Base-by-base conservation (phyloP, 2,329 filamentous ascomycete species). In the Apiospora koreana region DNA sequence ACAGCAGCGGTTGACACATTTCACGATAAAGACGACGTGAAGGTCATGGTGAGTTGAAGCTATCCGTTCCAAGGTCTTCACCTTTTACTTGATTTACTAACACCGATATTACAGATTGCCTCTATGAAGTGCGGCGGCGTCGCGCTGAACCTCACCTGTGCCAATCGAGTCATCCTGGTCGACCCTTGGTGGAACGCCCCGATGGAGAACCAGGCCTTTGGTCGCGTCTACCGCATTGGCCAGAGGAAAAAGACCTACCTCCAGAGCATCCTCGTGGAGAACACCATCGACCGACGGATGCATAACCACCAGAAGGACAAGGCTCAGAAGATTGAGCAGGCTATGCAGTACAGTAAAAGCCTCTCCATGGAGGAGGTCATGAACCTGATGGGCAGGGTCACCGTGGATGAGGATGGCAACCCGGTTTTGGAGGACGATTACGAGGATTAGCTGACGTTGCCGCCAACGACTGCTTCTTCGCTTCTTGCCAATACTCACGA, bases 181-280 rank as follows among this genome's bases (percentile, higher is more conserved):
- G 88, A 91, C 42, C 79, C 83, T 0, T 90, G 87, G 87, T 94
- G 89, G 88, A 93, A 93, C 70, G 79, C 79, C 1, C 82, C 85
- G 0, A 78, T 84, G 0, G 90, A 94, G 73, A 81, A 89, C n/a
- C 92, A 94, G 74, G 90, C 88, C 0, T 85, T 86, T 48, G 81
- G 81, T 1, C 86, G 92, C 0, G 87, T 93, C 0, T 87, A 87
- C 74, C 85, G 92, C 6, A 89, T 91, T 2, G 91, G 91, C 0
- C 93, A 95, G 72, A 72, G 76, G 0, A 87, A 90, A 54, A 81
- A 88, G 43, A 90, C 91, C 0, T 81, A 88, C 14, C 85, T 92
- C 70, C 84, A 88, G 0, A 84, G 89, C 0, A 83, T 94, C 43
- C 79, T 89, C 0, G 83, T 90, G 0, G 78, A 82, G 1, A 81